phyloP scores from a whole-genome alignment of 2,329 filamentous ascomycete genomes.

The Mycogone perniciosa region DNA sequence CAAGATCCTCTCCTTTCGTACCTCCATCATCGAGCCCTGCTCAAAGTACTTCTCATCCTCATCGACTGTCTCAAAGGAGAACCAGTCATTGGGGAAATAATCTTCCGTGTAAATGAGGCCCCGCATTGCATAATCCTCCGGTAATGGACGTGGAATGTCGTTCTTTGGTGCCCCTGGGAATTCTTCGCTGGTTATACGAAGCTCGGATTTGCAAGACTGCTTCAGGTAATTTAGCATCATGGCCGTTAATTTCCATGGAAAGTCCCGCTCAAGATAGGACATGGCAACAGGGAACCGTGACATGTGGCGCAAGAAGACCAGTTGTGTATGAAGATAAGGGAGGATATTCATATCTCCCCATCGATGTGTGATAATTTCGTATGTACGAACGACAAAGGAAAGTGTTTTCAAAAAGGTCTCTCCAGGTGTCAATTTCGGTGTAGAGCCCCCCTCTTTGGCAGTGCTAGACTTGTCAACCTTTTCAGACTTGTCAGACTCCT shows the following conservation, averaged over 20 bases:
- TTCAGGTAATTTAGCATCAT: slow-evolving; percentile 33
- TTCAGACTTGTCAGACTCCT: slow-evolving; percentile 21
- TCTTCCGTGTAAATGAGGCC: slow-evolving; percentile 55
- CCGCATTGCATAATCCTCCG: slow-evolving; percentile 62
- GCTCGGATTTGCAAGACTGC: slow-evolving; percentile 21
- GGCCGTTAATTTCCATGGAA: slow-evolving; percentile 47
- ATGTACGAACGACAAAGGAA: slow-evolving; percentile 37
- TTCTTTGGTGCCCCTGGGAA: slow-evolving; percentile 44
- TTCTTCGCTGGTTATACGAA: slow-evolving; percentile 32
- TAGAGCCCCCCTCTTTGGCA: slow-evolving; percentile 19
- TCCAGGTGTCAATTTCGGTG: slow-evolving; percentile 12
- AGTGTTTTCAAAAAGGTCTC: slow-evolving; percentile 31
- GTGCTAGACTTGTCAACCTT: slow-evolving; percentile 20
- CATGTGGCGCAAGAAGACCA: slow-evolving; percentile 52
- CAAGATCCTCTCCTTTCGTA: slow-evolving; percentile 53
- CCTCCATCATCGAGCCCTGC: slow-evolving; percentile 48
- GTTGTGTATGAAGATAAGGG: slow-evolving; percentile 55
- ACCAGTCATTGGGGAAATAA: slow-evolving; percentile 56
- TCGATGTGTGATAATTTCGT: slow-evolving; percentile 42
- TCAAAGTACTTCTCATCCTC: slow-evolving; percentile 65
- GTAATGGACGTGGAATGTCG: slow-evolving; percentile 47
- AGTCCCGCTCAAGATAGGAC: slow-evolving; percentile 34
- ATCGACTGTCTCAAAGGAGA: slow-evolving; percentile 50
- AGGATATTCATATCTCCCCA: slow-evolving; percentile 53
- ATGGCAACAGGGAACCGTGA: slow-evolving; percentile 36